Conservation (phyloP, 305 asterid genomes). For the Fraxinus platypoda region DNA sequence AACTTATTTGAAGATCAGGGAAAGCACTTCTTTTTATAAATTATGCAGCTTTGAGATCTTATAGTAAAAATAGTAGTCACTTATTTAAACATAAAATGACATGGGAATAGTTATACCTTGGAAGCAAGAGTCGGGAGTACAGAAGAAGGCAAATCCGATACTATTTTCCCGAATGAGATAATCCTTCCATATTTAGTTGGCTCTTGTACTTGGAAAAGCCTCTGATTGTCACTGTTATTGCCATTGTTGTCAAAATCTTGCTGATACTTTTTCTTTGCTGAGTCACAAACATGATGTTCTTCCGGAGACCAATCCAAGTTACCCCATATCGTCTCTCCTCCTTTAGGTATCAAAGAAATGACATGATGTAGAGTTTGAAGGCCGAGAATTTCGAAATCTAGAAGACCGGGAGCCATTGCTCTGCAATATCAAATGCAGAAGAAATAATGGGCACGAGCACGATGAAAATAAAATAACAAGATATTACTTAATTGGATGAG, state of each 20-base stretch:
- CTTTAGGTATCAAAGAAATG: constrained; percentile 82
- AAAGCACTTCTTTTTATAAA: not conserved
- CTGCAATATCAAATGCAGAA: constrained; percentile 33
- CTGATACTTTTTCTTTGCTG: constrained; percentile 26
- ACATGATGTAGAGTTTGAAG: constrained; percentile 74
- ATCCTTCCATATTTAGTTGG: constrained; percentile 64
- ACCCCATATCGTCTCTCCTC: constrained; percentile 96
- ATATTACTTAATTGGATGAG: not conserved
- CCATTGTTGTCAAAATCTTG: constrained; percentile 29
- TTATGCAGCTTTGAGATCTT: not conserved
- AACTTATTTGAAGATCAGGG: not conserved
- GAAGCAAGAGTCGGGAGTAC: constrained; percentile 34
- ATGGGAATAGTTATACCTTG: constrained; percentile 35
- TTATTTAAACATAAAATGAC: not conserved
- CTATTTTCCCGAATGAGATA: constrained; percentile 68
- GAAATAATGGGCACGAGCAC: not conserved
- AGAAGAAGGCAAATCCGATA: constrained; percentile 56
- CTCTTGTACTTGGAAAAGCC: constrained; percentile 41
- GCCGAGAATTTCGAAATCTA: constrained; percentile 63
- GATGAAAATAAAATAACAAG: not conserved
- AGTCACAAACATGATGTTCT: constrained; percentile 57
- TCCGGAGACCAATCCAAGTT: constrained; percentile 80
- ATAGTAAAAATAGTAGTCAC: not conserved
- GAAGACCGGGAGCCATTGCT: constrained; percentile 75
- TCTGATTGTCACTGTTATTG: constrained; percentile 38